A percentile compares a stretch with the other conserved stretches of the same genome.
Conservation (phyloP, 805 yeast genomes). For the Phaffomyces antillensis region DNA sequence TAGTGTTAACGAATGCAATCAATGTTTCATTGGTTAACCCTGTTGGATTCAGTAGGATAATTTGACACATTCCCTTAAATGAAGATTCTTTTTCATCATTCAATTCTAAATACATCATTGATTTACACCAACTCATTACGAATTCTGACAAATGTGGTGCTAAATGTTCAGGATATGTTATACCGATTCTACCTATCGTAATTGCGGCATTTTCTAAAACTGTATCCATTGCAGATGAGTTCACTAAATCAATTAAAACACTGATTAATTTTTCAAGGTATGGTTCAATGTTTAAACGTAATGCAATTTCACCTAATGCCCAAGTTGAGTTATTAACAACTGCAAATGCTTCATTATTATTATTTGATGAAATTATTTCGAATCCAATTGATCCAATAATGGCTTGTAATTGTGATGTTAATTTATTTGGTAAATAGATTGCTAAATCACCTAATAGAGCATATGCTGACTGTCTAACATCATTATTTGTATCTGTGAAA, state of each 20-base stretch:
- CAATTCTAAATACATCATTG: slow-evolving; percentile 60
- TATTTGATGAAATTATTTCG: slow-evolving; percentile 45
- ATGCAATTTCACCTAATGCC: slow-evolving; percentile 84
- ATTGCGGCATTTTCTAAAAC: slow-evolving; percentile 85
- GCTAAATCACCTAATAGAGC: slow-evolving; percentile 90
- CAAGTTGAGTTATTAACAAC: slow-evolving; percentile 88
- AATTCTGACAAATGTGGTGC: slow-evolving; percentile 53
- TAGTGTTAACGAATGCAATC: slow-evolving; percentile 49
- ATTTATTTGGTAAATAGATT: slow-evolving; percentile 35
- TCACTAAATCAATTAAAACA: slow-evolving; percentile 53
- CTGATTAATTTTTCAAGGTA: slow-evolving; percentile 48
- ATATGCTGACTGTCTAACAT: slow-evolving; percentile 89
- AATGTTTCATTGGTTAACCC: slow-evolving; percentile 48
- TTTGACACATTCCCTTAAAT: slow-evolving; percentile 74
- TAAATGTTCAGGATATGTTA: slow-evolving; percentile 49
- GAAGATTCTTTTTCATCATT: slow-evolving; percentile 87
- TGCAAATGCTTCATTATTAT: slow-evolving; percentile 44
- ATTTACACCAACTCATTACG: slow-evolving; percentile 62
- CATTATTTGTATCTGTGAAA: slow-evolving; percentile 68
- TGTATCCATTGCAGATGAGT: slow-evolving; percentile 50
- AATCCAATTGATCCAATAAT: slow-evolving; percentile 60
- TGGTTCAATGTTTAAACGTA: slow-evolving; percentile 47
- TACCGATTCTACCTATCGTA: slow-evolving; percentile 81
- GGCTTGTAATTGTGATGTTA: slow-evolving; percentile 37
- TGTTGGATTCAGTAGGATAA: slow-evolving; percentile 59